Evolutionary conservation across 2,329 filamentous ascomycete species (phyloP), one percentile per base, ranked within the genome.

Genomic region (Dothistroma pini): DNA sequence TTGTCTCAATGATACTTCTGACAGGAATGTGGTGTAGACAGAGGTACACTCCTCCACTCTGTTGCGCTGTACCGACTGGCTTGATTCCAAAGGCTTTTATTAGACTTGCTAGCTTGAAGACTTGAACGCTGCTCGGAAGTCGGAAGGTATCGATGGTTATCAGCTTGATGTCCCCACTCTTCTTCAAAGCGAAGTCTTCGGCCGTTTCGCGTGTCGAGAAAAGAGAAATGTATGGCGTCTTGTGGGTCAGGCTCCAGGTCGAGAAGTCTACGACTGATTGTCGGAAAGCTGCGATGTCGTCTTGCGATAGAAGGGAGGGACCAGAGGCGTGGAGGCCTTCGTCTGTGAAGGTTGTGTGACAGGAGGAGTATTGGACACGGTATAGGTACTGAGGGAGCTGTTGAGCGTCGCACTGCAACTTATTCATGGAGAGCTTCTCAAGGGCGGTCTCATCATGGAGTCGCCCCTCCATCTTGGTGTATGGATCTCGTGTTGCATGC

Each of bases 151-250:
- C 48, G 21, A 51, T 51, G 4, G 19, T 51, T 9, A 29, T 29
- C 1, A 29, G 10, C 22, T 25, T 51, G 48, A 51, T 51, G 12
- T 31, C 22, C 3, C 48, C 48, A 16, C 19, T 7, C 21, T 31
- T 51, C 21, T 56, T 56, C 9, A 56, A n/a, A 9, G 54, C 54
- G 11, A 41, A 56, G 35, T 29, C 21, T n/a, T 56, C 35, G 38
- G 54, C 54, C 16, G 22, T n/a, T 48, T 56, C 35, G 38, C 35
- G 54, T 11, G 47, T n/a, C 8, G 35, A 47, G 38, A 56, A 56
- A 35, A 56, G 54, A 21, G 54, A 47, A 19, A 56, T 56, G 54
- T 47, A 56, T 12, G 54, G 54, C 11, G 38, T 56, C 16, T 41
- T 29, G 35, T 47, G 21, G 54, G 16, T 41, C 29, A 25, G n/a